Conservation (phyloP, 352 stramenopile species). For the Hyphochytrium catenoides region DNA sequence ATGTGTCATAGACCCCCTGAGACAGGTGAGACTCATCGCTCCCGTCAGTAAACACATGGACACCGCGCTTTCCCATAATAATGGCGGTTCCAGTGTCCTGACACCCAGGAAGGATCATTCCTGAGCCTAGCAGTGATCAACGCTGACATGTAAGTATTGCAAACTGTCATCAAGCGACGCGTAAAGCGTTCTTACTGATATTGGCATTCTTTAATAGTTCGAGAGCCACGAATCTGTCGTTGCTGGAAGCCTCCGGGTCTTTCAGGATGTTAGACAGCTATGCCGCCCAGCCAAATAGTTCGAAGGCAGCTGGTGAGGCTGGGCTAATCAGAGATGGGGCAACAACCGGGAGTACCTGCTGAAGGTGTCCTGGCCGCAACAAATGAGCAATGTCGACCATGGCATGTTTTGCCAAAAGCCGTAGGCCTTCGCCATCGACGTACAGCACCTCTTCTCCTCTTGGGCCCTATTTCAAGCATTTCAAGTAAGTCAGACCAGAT, state of each 20-base stretch:
- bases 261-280: conserved; percentile 60
- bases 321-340: no score
- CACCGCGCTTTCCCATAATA: conserved; percentile 52
- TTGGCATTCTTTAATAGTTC: conserved; percentile 73
- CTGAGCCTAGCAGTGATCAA: background rate
- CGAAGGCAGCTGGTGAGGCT: no score
- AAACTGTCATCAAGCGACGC: conserved; percentile 45
- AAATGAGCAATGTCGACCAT: conserved; percentile 64
- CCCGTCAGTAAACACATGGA: conserved; percentile 55
- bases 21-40: conserved; percentile 49
- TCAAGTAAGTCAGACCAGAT: conserved; percentile 13
- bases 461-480: conserved; percentile 12
- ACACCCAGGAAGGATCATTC: background rate
- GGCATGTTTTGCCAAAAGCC: conserved; percentile 27
- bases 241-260: conserved; percentile 56
- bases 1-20: conserved; percentile 55
- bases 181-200: conserved; percentile 30
- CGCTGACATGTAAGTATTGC: no score
- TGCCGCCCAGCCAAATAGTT: no score
- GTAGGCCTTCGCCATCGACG: conserved; percentile 21
- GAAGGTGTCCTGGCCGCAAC: conserved; percentile 42
- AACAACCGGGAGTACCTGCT: no score
- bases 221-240: conserved; percentile 68
- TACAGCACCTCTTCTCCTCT: conserved; percentile 14
- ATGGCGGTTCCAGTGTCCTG: conserved; percentile 66